Percentiles rank a stretch among this genome's conserved stretches.
These are phyloP conservation scores for Mimosa pudica DNA, from an alignment of 306 rosid species.

Conservation along the genomic window DNA sequence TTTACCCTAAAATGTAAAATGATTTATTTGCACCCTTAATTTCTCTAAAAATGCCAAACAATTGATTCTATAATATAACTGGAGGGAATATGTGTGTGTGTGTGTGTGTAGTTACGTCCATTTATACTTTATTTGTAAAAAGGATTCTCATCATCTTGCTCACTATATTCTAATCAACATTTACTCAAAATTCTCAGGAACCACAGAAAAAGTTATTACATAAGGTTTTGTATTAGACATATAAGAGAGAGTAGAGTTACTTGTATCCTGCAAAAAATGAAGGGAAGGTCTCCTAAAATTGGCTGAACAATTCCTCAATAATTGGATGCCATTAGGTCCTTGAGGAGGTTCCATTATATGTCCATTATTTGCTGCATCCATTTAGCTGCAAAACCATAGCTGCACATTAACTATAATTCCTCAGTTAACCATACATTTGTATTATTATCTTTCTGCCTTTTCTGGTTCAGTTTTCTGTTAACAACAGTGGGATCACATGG, in stretches of 20 bases:
- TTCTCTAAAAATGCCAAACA: too few relatives aligned
- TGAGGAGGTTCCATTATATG: neutral
- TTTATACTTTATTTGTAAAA: neutral
- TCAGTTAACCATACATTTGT: neutral
- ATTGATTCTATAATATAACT: too few relatives aligned
- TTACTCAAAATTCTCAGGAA: neutral
- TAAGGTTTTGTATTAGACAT: neutral
- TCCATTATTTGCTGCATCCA: neutral
- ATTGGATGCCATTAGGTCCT: neutral
- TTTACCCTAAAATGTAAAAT: too few relatives aligned
- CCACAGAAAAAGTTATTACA: neutral
- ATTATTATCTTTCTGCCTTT: neutral
- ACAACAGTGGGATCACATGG: neutral
- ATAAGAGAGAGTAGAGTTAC: neutral
- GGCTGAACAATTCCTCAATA: neutral
- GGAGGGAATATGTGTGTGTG: neutral
- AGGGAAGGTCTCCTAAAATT: neutral
- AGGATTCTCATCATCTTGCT: neutral
- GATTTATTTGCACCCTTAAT: too few relatives aligned
- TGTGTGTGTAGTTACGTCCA: neutral
- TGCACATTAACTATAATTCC: neutral
- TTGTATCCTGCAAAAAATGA: constrained; percentile 19
- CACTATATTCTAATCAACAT: neutral
- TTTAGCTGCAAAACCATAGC: neutral
- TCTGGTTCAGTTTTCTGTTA: neutral